Percentiles rank a stretch among this genome's conserved stretches.
Evolutionary conservation across 1,284 basidiomycete genomes (phyloP).

Genomic region (Termitomyces sp.): DNA sequence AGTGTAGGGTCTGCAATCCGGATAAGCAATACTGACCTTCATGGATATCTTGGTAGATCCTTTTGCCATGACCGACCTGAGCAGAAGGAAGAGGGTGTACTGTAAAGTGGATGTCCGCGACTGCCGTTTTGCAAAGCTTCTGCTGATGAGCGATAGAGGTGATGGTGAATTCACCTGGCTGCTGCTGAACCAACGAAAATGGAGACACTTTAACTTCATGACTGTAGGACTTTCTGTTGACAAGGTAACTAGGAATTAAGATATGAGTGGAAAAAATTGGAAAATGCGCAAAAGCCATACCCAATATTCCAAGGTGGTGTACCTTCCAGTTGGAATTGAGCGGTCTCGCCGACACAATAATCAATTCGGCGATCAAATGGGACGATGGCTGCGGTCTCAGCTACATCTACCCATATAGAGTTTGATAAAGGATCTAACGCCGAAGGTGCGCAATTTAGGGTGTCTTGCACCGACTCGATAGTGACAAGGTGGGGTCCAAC

Average conservation of each 20-base stretch:
- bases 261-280: conserved; percentile 2
- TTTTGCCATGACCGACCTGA: conserved; percentile 80
- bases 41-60: conserved; percentile 79
- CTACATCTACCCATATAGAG: conserved; percentile 81
- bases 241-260: conserved; percentile 57
- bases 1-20: not conserved
- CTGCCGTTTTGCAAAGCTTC: conserved; percentile 78
- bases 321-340: conserved; percentile 92
- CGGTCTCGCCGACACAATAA: conserved; percentile 87
- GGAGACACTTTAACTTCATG: conserved; percentile 76
- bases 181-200: conserved; percentile 80
- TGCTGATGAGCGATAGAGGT: conserved; percentile 88
- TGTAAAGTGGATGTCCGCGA: conserved; percentile 71
- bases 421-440: conserved; percentile 59
- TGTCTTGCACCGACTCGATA: conserved; percentile 73
- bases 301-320: conserved; percentile 93
- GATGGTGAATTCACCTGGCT: conserved; percentile 78
- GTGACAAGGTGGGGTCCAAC: conserved; percentile 79
- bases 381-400: conserved; percentile 90
- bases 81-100: conserved; percentile 87
- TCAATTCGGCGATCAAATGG: conserved; percentile 76
- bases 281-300: conserved; percentile 35
- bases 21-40: conserved; percentile 50
- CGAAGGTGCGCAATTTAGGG: conserved; percentile 75
- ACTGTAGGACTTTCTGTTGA: conserved; percentile 71